Conservation (phyloP, 805 yeast species). For the Saccharomycopsis vini region DNA sequence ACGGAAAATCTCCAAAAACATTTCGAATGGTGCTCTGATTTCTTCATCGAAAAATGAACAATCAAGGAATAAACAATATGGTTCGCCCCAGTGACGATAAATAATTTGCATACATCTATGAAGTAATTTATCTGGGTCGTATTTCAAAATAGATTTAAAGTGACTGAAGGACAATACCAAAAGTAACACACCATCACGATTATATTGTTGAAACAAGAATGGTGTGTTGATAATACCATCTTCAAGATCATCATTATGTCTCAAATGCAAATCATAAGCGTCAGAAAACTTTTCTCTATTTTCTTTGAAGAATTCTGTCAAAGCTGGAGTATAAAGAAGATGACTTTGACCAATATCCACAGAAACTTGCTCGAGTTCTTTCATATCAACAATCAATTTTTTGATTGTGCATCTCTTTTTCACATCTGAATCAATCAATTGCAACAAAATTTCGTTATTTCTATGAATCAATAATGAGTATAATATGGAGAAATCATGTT, state of each 20-base stretch:
- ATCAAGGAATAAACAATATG: slow-evolving; percentile 55
- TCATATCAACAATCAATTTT: slow-evolving; percentile 1
- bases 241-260: slow-evolving; percentile 41
- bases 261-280: slow-evolving; percentile 67
- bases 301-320: slow-evolving; percentile 44
- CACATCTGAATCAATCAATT: slow-evolving; percentile 9
- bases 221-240: slow-evolving; percentile 34
- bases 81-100: slow-evolving; percentile 66
- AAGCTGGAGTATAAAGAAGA: slow-evolving; percentile 43
- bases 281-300: slow-evolving; percentile 40
- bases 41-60: slow-evolving; percentile 47
- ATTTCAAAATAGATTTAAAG: slow-evolving; percentile 22
- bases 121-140: slow-evolving; percentile 26
- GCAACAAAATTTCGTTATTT: slow-evolving; percentile 9
- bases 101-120: slow-evolving; percentile 58
- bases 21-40: not conserved
- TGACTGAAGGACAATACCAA: slow-evolving; percentile 42
- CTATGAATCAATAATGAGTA: slow-evolving; percentile 12
- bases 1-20: not conserved
- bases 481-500: slow-evolving; percentile 6
- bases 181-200: slow-evolving; percentile 64
- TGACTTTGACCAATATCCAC: slow-evolving; percentile 52
- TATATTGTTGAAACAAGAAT: slow-evolving; percentile 53
- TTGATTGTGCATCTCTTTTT: not conserved
- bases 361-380: slow-evolving; percentile 26